Conservation (phyloP, 331 rosid genomes). For the Prunus yedoensis region DNA sequence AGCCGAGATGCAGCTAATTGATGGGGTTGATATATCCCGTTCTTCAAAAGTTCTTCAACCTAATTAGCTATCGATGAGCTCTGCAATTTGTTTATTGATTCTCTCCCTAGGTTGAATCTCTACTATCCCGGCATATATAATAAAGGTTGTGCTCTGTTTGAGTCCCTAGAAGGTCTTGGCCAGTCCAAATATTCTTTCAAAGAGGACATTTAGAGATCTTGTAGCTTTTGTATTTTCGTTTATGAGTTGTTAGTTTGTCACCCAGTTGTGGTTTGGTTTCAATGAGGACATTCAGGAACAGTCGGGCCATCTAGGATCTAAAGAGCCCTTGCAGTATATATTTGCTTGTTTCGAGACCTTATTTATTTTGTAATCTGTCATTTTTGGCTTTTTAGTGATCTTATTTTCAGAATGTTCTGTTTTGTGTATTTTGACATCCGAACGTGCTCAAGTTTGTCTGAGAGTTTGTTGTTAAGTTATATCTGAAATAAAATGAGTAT, state of each 20-base stretch:
- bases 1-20: slow-evolving; percentile 88
- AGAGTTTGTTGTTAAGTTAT: background rate
- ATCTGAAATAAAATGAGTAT: background rate
- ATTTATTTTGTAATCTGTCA: slow-evolving; percentile 43
- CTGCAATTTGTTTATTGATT: slow-evolving; percentile 43
- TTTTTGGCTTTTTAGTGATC: slow-evolving; percentile 21
- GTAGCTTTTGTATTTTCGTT: slow-evolving; percentile 42
- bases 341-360: slow-evolving; percentile 41
- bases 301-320: slow-evolving; percentile 16
- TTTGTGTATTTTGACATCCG: background rate
- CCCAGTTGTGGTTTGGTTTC: slow-evolving; percentile 33
- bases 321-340: slow-evolving; percentile 34
- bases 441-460: background rate
- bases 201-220: slow-evolving; percentile 43
- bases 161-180: slow-evolving; percentile 38
- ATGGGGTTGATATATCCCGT: slow-evolving; percentile 21
- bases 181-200: slow-evolving; percentile 41
- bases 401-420: background rate
- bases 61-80: slow-evolving; percentile 42
- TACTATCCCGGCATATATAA: slow-evolving; percentile 43
- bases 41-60: slow-evolving; percentile 26
- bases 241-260: slow-evolving; percentile 34
- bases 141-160: slow-evolving; percentile 42
- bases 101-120: slow-evolving; percentile 39
- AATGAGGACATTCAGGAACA: slow-evolving; percentile 14